Evolutionary conservation across 140 eudicot species (phyloP).

Genomic region (Bidens hawaiensis): DNA sequence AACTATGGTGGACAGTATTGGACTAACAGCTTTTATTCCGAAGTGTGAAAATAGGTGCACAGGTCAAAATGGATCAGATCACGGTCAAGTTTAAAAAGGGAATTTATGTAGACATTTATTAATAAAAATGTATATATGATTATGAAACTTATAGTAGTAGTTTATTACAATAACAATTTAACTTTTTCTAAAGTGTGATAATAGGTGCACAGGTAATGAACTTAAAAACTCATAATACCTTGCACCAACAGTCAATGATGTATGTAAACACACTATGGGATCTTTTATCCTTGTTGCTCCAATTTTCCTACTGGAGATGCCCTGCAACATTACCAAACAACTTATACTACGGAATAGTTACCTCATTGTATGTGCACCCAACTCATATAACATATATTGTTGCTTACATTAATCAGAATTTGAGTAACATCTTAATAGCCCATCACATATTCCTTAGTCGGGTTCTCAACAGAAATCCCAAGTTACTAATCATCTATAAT

Average conservation of each 20-base stretch:
- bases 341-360: background rate
- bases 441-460: slow-evolving; percentile 74
- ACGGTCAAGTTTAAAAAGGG: no score
- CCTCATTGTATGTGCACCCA: background rate
- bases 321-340: slow-evolving; percentile 43
- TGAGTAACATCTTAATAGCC: slow-evolving; percentile 77
- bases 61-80: no score
- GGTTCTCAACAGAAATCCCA: slow-evolving; percentile 78
- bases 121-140: no score
- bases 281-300: slow-evolving; percentile 83
- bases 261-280: slow-evolving; percentile 80
- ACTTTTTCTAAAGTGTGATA: no score
- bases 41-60: no score
- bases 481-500: slow-evolving; percentile 71
- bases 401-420: slow-evolving; percentile 67
- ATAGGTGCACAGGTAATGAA: no score
- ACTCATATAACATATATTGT: background rate
- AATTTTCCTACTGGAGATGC: slow-evolving; percentile 75
- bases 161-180: no score
- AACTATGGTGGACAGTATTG: no score
- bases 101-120: no score
- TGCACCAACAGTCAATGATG: slow-evolving; percentile 85
- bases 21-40: no score
- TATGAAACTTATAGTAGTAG: no score
- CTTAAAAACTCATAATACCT: slow-evolving; percentile 40